Conservation (phyloP, 1,284 basidiomycete species). For the Cutaneotrichosporon cutaneum region DNA sequence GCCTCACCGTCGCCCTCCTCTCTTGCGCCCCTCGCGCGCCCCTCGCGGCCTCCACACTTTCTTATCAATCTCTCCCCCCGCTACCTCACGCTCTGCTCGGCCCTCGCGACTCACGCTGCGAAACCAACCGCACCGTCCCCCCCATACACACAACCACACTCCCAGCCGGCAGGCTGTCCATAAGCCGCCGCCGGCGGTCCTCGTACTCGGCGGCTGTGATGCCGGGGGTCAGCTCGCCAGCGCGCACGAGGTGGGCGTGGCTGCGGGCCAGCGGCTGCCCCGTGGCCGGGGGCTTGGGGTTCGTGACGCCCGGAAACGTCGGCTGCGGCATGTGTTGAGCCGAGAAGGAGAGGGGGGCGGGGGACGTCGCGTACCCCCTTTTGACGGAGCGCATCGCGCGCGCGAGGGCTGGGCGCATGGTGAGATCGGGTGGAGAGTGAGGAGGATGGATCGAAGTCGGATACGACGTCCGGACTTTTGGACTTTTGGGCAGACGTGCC, state of each 20-base stretch:
- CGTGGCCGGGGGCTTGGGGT: slow-evolving; percentile 63
- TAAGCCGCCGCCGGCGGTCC: slow-evolving; percentile 66
- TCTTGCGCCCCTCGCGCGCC: background rate
- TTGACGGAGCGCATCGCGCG: too few species aligned
- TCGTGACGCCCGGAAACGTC: background rate
- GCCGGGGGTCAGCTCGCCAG: slow-evolving; percentile 78
- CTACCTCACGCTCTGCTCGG: too few species aligned
- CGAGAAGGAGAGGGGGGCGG: too few species aligned
- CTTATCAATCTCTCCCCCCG: too few species aligned
- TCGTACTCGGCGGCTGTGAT: slow-evolving; percentile 82
- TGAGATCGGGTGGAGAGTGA: too few species aligned
- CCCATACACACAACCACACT: slow-evolving; percentile 78
- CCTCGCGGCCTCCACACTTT: too few species aligned
- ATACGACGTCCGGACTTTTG: too few species aligned
- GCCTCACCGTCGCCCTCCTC: too few species aligned
- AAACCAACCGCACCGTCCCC: slow-evolving; percentile 82
- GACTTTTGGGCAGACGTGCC: too few species aligned
- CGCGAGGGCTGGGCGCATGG: background rate
- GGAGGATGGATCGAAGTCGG: too few species aligned
- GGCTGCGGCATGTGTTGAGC: background rate
- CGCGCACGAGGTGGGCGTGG: slow-evolving; percentile 73
- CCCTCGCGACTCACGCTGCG: slow-evolving; percentile 64
- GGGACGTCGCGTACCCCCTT: too few species aligned
- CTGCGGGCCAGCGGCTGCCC: slow-evolving; percentile 75
- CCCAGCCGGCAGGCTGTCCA: slow-evolving; percentile 73